phyloP scores from a whole-genome alignment of 2,329 filamentous ascomycete genomes.

The Aspergillus ibericus region DNA sequence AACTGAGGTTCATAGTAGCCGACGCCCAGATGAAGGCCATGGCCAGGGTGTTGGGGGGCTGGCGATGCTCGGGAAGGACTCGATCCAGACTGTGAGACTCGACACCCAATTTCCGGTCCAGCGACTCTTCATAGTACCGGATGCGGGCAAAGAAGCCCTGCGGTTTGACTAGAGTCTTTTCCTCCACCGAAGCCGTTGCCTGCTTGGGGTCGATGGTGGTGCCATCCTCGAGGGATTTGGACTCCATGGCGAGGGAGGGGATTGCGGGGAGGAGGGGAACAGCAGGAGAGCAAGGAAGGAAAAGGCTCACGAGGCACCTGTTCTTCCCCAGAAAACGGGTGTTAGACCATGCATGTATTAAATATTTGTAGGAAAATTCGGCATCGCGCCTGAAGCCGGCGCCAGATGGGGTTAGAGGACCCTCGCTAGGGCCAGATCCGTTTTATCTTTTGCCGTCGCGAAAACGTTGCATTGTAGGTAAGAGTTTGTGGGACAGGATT shows the following conservation, averaged over 20 bases:
- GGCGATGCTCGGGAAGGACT: slow-evolving; percentile 39
- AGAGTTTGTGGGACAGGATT: slow-evolving; percentile 7
- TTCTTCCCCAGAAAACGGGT: slow-evolving; percentile 2
- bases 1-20: slow-evolving; percentile 53
- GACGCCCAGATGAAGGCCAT: slow-evolving; percentile 57
- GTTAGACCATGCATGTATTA: not conserved
- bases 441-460: slow-evolving; percentile 4
- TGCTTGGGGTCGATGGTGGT: slow-evolving; percentile 18
- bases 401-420: not conserved
- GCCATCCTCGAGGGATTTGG: slow-evolving; percentile 8
- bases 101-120: slow-evolving; percentile 52
- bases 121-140: slow-evolving; percentile 44
- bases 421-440: not conserved
- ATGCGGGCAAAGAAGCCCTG: slow-evolving; percentile 22
- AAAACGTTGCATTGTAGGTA: not conserved
- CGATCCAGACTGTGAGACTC: slow-evolving; percentile 51
- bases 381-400: not conserved
- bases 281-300: not conserved
- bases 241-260: slow-evolving; percentile 5
- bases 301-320: not conserved
- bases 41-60: slow-evolving; percentile 42
- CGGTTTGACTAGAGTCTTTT: slow-evolving; percentile 12
- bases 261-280: not conserved
- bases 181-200: slow-evolving; percentile 14
- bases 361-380: not conserved